Conservation (phyloP, 768 basidiomycete genomes). For the Suillus subluteus region DNA sequence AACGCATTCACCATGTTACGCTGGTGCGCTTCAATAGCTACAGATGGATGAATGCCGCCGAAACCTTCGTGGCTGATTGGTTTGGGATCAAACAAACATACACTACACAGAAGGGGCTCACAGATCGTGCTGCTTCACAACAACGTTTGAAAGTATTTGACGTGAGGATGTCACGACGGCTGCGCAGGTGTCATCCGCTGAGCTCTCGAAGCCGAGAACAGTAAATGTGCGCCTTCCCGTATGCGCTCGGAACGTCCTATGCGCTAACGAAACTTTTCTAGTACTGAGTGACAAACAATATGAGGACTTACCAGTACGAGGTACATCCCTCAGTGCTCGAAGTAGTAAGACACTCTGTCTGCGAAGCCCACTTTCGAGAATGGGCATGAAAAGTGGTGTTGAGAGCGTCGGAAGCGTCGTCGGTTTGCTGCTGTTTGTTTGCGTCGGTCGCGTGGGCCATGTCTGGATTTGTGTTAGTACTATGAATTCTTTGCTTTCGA, state of each 20-base stretch:
- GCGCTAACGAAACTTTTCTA: background rate
- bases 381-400: constrained; percentile 6
- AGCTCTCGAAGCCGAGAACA: constrained; percentile 80
- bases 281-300: background rate
- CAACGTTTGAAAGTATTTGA: constrained; percentile 79
- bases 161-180: constrained; percentile 78
- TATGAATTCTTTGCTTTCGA: too few species aligned
- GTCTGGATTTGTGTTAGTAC: too few species aligned
- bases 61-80: constrained; percentile 28
- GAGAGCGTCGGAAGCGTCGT: background rate
- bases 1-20: constrained; percentile 62
- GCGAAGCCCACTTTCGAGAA: constrained; percentile 4
- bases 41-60: constrained; percentile 80
- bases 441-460: background rate
- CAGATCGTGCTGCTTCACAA: constrained; percentile 79
- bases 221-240: constrained; percentile 45
- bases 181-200: constrained; percentile 93
- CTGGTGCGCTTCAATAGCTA: constrained; percentile 80
- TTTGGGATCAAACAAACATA: background rate
- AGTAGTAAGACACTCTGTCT: constrained; percentile 1
- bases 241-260: background rate
- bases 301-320: background rate
- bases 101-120: constrained; percentile 33
- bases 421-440: constrained; percentile 2
- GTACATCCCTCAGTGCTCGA: background rate